Evolutionary conservation across 805 yeast species (phyloP), one percentile per base, ranked within the genome.

Genomic region (Saturnispora galanensis): DNA sequence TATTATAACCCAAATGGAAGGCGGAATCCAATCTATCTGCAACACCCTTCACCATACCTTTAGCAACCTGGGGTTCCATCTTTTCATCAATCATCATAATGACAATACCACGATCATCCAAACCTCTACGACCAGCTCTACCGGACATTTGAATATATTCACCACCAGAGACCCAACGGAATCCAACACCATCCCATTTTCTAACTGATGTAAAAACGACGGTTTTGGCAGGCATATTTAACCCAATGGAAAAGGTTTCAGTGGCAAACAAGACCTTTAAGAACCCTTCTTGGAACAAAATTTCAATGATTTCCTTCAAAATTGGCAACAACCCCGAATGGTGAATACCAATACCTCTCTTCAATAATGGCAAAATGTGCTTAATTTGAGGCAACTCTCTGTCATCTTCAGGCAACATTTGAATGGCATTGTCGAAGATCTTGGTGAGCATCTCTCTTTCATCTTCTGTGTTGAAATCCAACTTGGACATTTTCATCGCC

Each of bases 141-240:
- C 99, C 99, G 38, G 96, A 86, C 99, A 93, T 93, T 68, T 93
- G 99, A 59, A 93, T 93, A 66, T 93, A 93, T 67, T 93, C 99
- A 70, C 99, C 99, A 48, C 98, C 98, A 46, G 96, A 85, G 30
- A 93, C 97, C 98, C 98, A 93, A 66, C 99, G 80, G 72, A 90
- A 88, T 15, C 90, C 95, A 50, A 77, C 79, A 56, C 98, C 98
- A 67, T 93, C 99, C 95, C 97, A 93, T 63, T 93, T 93, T 60
- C 98, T 79, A 16, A 93, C 98, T 31, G 90, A 85, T 0, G 98
- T 93, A 64, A 93, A 93, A 2, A 93, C 98, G 38, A 93, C 99
- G 0, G 99, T 93, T 57, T 93, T 93, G 10, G 98, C 97, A 56
- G 99, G 99, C 98, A 93, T 93, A 67, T 93, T 93, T 43, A 93